Evolutionary conservation across 192 early-diverging fungal species (phyloP).

Genomic region (Rhizoclosmatium sp.): DNA sequence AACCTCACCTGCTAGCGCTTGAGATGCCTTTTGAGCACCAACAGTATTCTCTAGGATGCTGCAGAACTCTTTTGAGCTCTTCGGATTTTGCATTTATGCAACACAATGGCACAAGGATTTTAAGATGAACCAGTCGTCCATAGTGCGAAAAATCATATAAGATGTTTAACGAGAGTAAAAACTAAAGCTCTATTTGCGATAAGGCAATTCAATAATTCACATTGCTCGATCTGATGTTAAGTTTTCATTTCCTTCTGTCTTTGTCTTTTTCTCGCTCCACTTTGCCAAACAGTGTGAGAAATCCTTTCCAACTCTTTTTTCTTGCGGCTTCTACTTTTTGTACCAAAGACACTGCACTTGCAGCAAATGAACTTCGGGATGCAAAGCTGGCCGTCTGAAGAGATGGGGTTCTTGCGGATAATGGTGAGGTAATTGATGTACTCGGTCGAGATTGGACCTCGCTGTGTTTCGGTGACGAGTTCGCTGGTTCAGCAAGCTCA

Average conservation of each 20-base stretch:
- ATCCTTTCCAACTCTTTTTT: slow-evolving; percentile 9
- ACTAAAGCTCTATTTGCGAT: too few species aligned
- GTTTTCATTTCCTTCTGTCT: not conserved
- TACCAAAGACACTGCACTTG: not conserved
- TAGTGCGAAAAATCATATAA: too few species aligned
- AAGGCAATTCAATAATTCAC: too few species aligned
- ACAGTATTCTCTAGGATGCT: not conserved
- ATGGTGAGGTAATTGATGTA: not conserved
- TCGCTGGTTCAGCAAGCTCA: not conserved
- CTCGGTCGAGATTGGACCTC: not conserved
- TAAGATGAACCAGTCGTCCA: too few species aligned
- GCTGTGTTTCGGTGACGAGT: not conserved
- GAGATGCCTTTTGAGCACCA: not conserved
- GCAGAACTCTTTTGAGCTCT: slow-evolving; percentile 12
- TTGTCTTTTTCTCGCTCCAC: not conserved
- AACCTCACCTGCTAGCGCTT: slow-evolving; percentile 6
- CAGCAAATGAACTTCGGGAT: not conserved
- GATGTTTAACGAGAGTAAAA: too few species aligned
- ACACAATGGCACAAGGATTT: too few species aligned
- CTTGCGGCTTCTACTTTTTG: not conserved
- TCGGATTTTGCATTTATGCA: not conserved
- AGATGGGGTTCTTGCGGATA: not conserved
- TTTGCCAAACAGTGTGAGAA: not conserved
- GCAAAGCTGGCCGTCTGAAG: not conserved
- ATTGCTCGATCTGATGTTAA: too few species aligned